Base-by-base conservation (phyloP, 805 yeast species). In the Yamadazyma laniorum region DNA sequence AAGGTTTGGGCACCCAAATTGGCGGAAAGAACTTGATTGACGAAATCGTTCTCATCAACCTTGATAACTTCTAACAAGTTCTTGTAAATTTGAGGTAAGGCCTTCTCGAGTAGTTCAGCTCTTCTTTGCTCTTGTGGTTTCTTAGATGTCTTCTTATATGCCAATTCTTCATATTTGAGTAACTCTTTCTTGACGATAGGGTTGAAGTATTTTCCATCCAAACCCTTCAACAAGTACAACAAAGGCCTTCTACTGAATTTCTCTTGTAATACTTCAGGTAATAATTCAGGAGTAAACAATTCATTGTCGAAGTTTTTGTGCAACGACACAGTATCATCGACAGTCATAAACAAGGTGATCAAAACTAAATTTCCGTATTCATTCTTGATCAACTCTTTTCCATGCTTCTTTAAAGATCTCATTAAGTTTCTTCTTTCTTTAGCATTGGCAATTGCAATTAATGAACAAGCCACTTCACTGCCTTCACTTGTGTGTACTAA, bases 401-500 rank as follows among this genome's bases (percentile, higher is more conserved):
- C 83, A 62, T 88, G 96, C 22, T 75, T 75, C 56, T 82, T 85
- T 60, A 91, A 74, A 12, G 82, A 58, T 63, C 76, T 85, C 45
- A 90, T 69, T 39, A 91, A 77, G 34, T 59, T 58, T 65, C 90
- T 91, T 70, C 96, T 82, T 65, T 91, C 96, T 67, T 91, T 91
- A 18, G 98, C 97, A 47, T 71, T 84, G 23, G 96, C 91, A 40
- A 74, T 72, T 1, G 96, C 86, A 43, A 91, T 73, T 45, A 86
- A 71, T 21, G 80, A 75, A 52, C 85, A 80, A 1, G 96, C 96
- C 42, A 89, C 97, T 52, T 87, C 95, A 34, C 91, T 70, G 49
- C 99, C 99, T 60, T 90, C 97, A 38, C 82, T 82, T 0, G 99
- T 91, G 60, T 91, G 99, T 22, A 90, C 96, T 59, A 91, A 74